phyloP scores from a whole-genome alignment of 2,329 filamentous ascomycete genomes.

The Tolypocladium tropicale region DNA sequence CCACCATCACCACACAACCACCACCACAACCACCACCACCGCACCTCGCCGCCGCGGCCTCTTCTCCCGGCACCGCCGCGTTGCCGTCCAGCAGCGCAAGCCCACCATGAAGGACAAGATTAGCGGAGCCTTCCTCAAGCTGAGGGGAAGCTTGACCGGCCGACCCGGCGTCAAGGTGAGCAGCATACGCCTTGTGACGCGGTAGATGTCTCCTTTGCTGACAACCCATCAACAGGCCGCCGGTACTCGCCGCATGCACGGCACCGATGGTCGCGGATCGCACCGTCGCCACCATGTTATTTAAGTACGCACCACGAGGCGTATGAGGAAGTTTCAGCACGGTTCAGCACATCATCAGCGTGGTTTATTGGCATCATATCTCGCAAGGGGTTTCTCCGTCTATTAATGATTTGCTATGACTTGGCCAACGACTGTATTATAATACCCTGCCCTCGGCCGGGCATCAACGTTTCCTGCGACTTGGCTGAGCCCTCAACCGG shows the following conservation, averaged over 20 bases:
- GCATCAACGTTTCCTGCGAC: background rate
- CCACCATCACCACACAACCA: constrained; percentile 20
- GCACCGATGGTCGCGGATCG: constrained; percentile 58
- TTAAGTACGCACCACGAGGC: background rate
- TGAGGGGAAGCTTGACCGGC: constrained; percentile 59
- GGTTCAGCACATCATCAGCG: background rate
- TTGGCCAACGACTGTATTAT: background rate
- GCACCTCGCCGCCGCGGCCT: constrained; percentile 26
- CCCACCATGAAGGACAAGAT: constrained; percentile 67
- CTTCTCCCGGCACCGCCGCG: constrained; percentile 25
- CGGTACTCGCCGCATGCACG: constrained; percentile 62
- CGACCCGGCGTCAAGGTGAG: constrained; percentile 60
- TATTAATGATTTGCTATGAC: background rate
- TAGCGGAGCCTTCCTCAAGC: constrained; percentile 62
- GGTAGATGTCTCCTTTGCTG: background rate
- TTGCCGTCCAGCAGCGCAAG: constrained; percentile 49
- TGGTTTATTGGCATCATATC: background rate
- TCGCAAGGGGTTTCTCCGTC: background rate
- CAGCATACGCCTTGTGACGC: background rate
- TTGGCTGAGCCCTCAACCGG: background rate
- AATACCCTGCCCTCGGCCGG: constrained; percentile 1
- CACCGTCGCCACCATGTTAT: constrained; percentile 16
- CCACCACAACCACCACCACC: constrained; percentile 31
- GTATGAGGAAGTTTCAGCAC: background rate
- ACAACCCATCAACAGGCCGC: constrained; percentile 42